Evolutionary conservation across 2,329 filamentous ascomycete species (phyloP), one percentile per base, ranked within the genome.

Genomic region (Botrytis squamosa): DNA sequence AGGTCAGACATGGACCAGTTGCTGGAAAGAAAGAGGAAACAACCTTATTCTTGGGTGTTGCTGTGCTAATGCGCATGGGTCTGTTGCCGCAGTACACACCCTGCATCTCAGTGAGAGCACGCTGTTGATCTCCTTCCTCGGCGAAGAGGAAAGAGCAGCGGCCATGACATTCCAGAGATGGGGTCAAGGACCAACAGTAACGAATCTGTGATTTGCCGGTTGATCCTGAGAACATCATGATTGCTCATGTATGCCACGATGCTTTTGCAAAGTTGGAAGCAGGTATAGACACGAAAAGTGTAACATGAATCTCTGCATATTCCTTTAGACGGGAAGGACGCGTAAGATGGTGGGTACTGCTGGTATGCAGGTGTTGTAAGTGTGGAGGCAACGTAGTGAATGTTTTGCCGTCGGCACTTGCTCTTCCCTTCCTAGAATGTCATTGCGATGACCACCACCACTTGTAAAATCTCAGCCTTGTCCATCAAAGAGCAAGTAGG

Each of bases 41-140:
- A 81, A 86, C 84, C 89, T 89, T 86, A 97, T 98, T 92, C 98
- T 98, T 74, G 95, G 96, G 96, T 40, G 96, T 98, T 18, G 96
- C 96, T 75, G 96, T 98, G 68, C 93, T 97, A 82, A 99, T 98
- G 81, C 95, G 92, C 96, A 99, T 98, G 72, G 96, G 95, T 76
- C 96, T 90, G 85, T 98, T 99, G 77, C 96, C 96, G 82, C 96
- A 98, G 87, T 98, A 99, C 49, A 98, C 96, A 78, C 96, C 96
- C 85, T 98, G 96, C 96, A 99, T 98, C 86, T 98, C 95, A 70
- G 91, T 92, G 36, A 99, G 88, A 76, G 96, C 95, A 75, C 94
- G 93, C 86, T 99, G 95, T 86, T 98, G 95, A 81, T 99, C 96
- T 78, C 90, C 89, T 86, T 98, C 95, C 78, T 97, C 94, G 70